Evolutionary conservation across 2,329 filamentous ascomycete species (phyloP).

Genomic region (Aurifilum marmelostoma): DNA sequence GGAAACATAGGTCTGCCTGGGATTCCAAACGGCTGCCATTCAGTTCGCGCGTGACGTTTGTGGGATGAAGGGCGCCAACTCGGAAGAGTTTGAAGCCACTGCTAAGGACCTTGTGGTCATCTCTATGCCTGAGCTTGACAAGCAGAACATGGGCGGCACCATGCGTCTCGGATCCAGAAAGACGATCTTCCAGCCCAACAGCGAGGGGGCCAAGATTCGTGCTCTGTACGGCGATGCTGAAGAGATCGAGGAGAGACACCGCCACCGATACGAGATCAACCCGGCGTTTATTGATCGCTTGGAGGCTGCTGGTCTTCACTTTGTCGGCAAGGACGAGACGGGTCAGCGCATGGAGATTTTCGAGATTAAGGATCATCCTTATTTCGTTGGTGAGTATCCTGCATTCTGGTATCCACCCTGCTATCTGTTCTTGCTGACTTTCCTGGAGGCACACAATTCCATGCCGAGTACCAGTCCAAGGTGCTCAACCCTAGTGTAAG

Average conservation of each 20-base stretch:
- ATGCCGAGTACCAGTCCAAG: constrained; percentile 30
- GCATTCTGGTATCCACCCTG: constrained; percentile 60
- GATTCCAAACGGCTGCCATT: constrained; percentile 91
- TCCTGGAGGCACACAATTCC: constrained; percentile 28
- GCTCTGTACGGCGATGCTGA: constrained; percentile 63
- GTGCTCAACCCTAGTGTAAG: constrained; percentile 30
- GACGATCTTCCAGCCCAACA: constrained; percentile 69
- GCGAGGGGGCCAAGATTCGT: constrained; percentile 72
- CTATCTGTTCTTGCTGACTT: constrained; percentile 37
- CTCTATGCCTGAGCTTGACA: constrained; percentile 80
- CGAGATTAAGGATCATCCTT: constrained; percentile 76
- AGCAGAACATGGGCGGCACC: constrained; percentile 67
- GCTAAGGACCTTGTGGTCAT: constrained; percentile 75
- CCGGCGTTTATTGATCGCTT: constrained; percentile 67
- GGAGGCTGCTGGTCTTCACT: constrained; percentile 65
- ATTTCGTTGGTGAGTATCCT: constrained; percentile 57
- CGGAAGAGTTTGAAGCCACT: constrained; percentile 57
- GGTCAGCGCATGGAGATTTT: constrained; percentile 77
- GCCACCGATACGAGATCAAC: constrained; percentile 83
- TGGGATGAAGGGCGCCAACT: constrained; percentile 59
- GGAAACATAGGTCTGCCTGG: constrained; percentile 61
- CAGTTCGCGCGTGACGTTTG: constrained; percentile 82
- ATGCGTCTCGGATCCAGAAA: constrained; percentile 76
- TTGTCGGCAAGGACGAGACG: constrained; percentile 75
- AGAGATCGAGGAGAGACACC: constrained; percentile 67